Conservation (phyloP, 192 early-diverging fungal genomes). For the Lunasporangiospora selenospora region DNA sequence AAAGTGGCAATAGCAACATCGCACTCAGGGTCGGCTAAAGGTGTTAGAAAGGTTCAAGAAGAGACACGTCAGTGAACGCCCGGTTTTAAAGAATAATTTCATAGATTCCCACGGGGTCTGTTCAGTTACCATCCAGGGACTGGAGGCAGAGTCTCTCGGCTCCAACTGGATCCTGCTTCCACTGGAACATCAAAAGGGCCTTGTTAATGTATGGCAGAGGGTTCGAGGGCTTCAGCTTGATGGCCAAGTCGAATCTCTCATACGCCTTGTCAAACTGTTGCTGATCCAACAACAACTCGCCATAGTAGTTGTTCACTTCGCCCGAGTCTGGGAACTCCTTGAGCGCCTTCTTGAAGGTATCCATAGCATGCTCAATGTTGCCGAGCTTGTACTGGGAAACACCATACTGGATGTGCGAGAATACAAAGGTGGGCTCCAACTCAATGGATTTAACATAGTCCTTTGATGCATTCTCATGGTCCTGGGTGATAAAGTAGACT, state of each 20-base stretch:
- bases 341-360: slow-evolving; percentile 81
- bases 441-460: slow-evolving; percentile 85
- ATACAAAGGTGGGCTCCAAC: slow-evolving; percentile 84
- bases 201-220: slow-evolving; percentile 99
- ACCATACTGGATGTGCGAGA: slow-evolving; percentile 93
- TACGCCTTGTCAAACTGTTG: slow-evolving; percentile 82
- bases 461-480: slow-evolving; percentile 79
- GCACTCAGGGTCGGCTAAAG: slow-evolving; percentile 89
- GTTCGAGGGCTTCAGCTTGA: slow-evolving; percentile 77
- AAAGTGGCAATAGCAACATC: slow-evolving; percentile 90
- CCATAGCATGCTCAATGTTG: slow-evolving; percentile 73
- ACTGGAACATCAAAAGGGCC: slow-evolving; percentile 82
- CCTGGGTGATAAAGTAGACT: slow-evolving; percentile 84
- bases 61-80: no score
- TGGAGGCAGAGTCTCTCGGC: slow-evolving; percentile 80
- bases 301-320: slow-evolving; percentile 98
- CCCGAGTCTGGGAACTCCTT: slow-evolving; percentile 78
- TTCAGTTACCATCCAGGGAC: slow-evolving; percentile 73
- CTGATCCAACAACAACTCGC: slow-evolving; percentile 92
- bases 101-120: no score
- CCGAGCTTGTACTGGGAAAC: slow-evolving; percentile 94
- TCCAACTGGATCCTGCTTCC: slow-evolving; percentile 70
- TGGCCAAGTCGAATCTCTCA: slow-evolving; percentile 88
- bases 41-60: neutral
- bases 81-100: no score